Evolutionary conservation across 2,329 filamentous ascomycete genomes (phyloP).

Genomic region (Tothia fuscella): DNA sequence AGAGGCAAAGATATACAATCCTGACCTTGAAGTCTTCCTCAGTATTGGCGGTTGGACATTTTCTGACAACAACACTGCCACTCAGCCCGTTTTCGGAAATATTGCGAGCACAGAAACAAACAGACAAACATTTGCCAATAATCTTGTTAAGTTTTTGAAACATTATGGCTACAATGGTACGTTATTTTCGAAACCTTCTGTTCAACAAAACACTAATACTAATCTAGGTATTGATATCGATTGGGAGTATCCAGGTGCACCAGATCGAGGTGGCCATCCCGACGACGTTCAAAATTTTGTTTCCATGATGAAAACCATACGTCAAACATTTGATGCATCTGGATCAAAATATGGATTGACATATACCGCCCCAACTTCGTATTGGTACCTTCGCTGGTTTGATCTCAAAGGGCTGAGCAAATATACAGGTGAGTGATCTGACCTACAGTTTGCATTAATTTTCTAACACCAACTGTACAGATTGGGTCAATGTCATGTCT

Average conservation of each 20-base stretch:
- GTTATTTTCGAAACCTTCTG: too few relatives aligned
- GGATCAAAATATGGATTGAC: conserved; percentile 15
- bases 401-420: conserved; percentile 17
- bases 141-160: conserved; percentile 27
- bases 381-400: conserved; percentile 19
- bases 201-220: too few relatives aligned
- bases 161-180: conserved; percentile 33
- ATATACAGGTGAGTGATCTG: conserved; percentile 25
- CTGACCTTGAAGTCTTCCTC: conserved; percentile 26
- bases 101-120: conserved; percentile 21
- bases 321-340: conserved; percentile 13
- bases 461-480: conserved; percentile 20
- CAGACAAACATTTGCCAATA: conserved; percentile 25
- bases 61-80: conserved; percentile 23
- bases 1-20: conserved; percentile 19
- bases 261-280: conserved; percentile 24
- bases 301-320: conserved; percentile 17
- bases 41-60: conserved; percentile 33
- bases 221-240: conserved; percentile 37
- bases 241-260: conserved; percentile 28
- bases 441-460: too few relatives aligned
- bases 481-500: conserved; percentile 34
- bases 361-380: conserved; percentile 19
- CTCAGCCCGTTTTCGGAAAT: conserved; percentile 21
- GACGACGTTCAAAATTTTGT: conserved; percentile 23